Conservation (phyloP, 352 stramenopile species). For the Phytophthora ohioensis region DNA sequence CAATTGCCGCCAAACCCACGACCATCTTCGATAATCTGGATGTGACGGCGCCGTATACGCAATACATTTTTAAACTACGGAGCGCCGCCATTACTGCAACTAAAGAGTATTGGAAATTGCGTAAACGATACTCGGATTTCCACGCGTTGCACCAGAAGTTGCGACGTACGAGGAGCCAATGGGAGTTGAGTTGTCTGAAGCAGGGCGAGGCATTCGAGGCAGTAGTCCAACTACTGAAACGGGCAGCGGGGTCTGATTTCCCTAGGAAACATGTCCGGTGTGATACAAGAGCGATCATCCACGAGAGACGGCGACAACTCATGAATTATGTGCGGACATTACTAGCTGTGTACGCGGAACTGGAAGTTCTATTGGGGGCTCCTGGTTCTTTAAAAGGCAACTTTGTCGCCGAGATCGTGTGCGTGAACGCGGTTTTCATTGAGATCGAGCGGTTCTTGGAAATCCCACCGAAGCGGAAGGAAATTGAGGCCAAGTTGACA, state of each 20-base stretch:
- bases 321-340: slow-evolving; percentile 32
- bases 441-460: slow-evolving; percentile 41
- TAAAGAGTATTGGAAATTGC: slow-evolving; percentile 36
- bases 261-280: slow-evolving; percentile 43
- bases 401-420: slow-evolving; percentile 20
- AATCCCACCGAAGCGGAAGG: slow-evolving; percentile 42
- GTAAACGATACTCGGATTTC: slow-evolving; percentile 43
- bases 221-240: slow-evolving; percentile 18
- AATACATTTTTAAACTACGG: slow-evolving; percentile 39
- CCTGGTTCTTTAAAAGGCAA: slow-evolving; percentile 11
- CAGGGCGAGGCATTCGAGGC: slow-evolving; percentile 20
- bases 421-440: slow-evolving; percentile 28
- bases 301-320: slow-evolving; percentile 28
- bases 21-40: slow-evolving; percentile 38
- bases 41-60: slow-evolving; percentile 35
- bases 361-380: slow-evolving; percentile 32
- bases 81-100: slow-evolving; percentile 4
- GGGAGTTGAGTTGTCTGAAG: slow-evolving; percentile 26
- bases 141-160: slow-evolving; percentile 28
- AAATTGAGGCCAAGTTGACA: slow-evolving; percentile 32
- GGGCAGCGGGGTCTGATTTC: slow-evolving; percentile 28
- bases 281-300: slow-evolving; percentile 38
- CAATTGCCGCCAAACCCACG: slow-evolving; percentile 25
- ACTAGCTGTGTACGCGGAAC: slow-evolving; percentile 34
- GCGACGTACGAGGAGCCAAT: slow-evolving; percentile 19